phyloP scores from a whole-genome alignment of 2,329 filamentous ascomycete species.

The Nothophoma quercina region DNA sequence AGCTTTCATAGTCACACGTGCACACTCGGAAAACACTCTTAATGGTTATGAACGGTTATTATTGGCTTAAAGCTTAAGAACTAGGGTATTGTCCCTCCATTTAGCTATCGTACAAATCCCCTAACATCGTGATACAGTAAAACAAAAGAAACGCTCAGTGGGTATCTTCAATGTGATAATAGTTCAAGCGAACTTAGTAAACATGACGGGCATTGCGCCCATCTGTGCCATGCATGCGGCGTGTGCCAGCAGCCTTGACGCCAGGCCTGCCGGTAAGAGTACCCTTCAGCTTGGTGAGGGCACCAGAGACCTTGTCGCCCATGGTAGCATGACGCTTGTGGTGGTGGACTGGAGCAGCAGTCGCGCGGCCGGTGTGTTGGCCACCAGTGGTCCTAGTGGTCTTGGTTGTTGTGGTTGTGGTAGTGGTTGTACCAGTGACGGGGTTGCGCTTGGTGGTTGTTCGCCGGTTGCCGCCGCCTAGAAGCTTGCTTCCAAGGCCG shows the following conservation, averaged over 20 bases:
- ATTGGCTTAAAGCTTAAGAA: background rate
- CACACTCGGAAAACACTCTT: too few species aligned
- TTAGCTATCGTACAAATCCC: conserved; percentile 1
- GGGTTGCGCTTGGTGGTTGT: conserved; percentile 49
- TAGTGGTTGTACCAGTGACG: conserved; percentile 34
- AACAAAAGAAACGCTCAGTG: conserved; percentile 7
- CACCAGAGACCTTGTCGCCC: conserved; percentile 80
- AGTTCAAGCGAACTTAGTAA: conserved; percentile 25
- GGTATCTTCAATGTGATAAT: conserved; percentile 4
- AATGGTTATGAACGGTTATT: too few species aligned
- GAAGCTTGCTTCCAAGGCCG: conserved; percentile 62
- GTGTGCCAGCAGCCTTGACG: conserved; percentile 77
- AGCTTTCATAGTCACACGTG: too few species aligned
- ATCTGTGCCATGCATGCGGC: conserved; percentile 78
- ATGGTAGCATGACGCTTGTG: conserved; percentile 73
- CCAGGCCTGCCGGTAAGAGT: conserved; percentile 72
- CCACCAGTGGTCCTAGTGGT: conserved; percentile 55
- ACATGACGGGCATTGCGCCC: conserved; percentile 61
- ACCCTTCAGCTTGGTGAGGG: conserved; percentile 76
- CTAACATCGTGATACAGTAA: background rate
- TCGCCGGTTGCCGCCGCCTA: conserved; percentile 51
- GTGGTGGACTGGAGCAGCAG: conserved; percentile 56
- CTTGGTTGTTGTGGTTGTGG: conserved; percentile 51
- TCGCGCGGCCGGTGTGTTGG: conserved; percentile 32
- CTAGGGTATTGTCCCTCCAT: background rate